Percentiles rank a stretch among this genome's conserved stretches.
Conservation (phyloP, 192 early-diverging fungal genomes). For the Coemansia aciculifera region DNA sequence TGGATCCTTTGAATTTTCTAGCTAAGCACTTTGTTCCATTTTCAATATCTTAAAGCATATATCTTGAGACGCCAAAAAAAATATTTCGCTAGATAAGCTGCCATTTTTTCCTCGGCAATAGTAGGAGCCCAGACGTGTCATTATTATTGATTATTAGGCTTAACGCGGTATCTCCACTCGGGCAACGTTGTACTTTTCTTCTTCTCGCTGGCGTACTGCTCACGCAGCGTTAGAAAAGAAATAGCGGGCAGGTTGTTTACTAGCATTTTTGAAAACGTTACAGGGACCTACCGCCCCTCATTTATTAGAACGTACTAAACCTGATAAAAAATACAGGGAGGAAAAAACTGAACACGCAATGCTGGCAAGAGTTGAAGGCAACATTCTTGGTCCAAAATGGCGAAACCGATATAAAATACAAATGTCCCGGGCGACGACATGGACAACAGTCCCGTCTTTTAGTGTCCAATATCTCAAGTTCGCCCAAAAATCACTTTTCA, state of each 20-base stretch:
- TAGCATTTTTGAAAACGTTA: slow-evolving; percentile 5
- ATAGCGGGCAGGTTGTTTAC: neutral
- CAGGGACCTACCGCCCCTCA: neutral
- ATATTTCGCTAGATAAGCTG: neutral
- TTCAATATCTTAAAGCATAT: neutral
- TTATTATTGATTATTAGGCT: too few species aligned
- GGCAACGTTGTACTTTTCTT: neutral
- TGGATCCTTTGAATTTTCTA: slow-evolving; percentile 25
- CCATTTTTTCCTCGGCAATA: neutral
- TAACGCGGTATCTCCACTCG: neutral
- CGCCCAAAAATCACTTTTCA: neutral
- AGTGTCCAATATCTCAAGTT: neutral
- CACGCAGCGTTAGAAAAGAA: neutral
- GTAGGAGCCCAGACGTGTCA: neutral
- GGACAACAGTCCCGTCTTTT: neutral
- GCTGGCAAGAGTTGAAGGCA: neutral
- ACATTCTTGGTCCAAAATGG: neutral
- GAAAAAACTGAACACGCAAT: neutral
- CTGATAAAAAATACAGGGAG: neutral
- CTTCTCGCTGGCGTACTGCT: neutral
- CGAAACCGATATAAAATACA: neutral
- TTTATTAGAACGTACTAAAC: neutral
- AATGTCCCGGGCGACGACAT: neutral
- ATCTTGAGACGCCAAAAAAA: neutral
- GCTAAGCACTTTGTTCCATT: neutral